phyloP scores from a whole-genome alignment of 2,329 filamentous ascomycete species.

The Phialophora expanda region DNA sequence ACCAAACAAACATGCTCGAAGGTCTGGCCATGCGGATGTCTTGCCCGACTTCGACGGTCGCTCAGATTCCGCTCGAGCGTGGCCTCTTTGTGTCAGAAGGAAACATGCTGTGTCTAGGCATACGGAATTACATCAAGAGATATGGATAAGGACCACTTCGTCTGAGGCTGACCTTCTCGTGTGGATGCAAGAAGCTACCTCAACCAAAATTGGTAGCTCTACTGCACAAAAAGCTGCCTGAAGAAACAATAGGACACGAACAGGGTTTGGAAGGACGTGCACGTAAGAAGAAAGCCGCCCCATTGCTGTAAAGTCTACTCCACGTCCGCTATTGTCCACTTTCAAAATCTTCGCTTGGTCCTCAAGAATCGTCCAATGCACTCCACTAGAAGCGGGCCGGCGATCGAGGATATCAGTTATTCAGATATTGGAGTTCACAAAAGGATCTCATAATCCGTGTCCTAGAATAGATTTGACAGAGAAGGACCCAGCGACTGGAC shows the following conservation, averaged over 20 bases:
- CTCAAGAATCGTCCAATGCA: neutral
- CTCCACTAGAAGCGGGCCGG: neutral
- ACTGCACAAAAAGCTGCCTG: neutral
- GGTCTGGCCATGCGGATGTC: neutral
- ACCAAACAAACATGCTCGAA: neutral
- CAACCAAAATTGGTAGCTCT: neutral
- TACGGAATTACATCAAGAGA: neutral
- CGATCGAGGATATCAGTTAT: neutral
- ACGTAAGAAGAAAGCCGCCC: neutral
- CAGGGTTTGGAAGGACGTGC: neutral
- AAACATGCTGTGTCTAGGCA: neutral
- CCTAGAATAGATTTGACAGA: neutral
- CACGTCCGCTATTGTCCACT: neutral
- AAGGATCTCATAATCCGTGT: neutral
- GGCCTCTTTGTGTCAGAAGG: neutral
- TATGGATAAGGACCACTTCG: neutral
- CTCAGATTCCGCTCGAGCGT: neutral
- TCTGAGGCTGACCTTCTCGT: neutral
- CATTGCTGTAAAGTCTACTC: neutral
- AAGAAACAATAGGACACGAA: neutral
- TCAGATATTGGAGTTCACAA: neutral
- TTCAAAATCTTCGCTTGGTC: neutral
- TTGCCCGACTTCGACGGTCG: neutral
- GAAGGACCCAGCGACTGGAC: neutral
- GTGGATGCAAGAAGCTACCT: neutral